phyloP scores from a whole-genome alignment of 1,139 yeast species.

The Yamadazyma taylorii region DNA sequence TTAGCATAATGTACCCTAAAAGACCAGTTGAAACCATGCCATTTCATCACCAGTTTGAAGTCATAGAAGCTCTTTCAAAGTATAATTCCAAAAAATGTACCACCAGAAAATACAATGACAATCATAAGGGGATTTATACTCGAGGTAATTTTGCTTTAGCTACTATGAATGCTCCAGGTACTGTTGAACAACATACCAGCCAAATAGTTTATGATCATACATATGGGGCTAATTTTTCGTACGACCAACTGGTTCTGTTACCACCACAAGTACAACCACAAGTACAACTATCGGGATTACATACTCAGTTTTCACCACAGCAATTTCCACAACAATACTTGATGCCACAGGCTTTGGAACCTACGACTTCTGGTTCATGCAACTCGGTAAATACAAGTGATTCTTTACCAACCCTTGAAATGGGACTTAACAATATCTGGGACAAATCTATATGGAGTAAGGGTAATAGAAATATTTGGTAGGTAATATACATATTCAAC shows the following conservation, averaged over 20 bases:
- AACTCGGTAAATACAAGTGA: constrained; percentile 2
- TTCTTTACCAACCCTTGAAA: constrained; percentile 6
- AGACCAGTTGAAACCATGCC: constrained; percentile 30
- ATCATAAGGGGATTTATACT: too few species aligned
- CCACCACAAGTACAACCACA: too few species aligned
- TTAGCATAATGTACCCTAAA: constrained; percentile 22
- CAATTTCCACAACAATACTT: too few species aligned
- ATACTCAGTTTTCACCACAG: too few species aligned
- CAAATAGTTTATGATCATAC: too few species aligned
- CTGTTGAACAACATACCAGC: constrained; percentile 8
- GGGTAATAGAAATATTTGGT: constrained; percentile 17
- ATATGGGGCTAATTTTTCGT: too few species aligned
- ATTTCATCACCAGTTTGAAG: constrained; percentile 31
- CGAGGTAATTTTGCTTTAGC: constrained; percentile 10
- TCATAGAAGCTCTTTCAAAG: constrained; percentile 2
- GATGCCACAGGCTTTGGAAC: too few species aligned
- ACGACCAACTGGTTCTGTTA: too few species aligned
- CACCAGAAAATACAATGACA: neutral
- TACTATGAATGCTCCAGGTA: constrained; percentile 13
- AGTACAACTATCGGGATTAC: too few species aligned
- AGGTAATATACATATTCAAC: neutral
- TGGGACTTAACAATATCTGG: constrained; percentile 10
- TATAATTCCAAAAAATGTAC: constrained; percentile 3
- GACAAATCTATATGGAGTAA: constrained; percentile 16
- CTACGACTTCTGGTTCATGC: too few species aligned